phyloP scores from a whole-genome alignment of 2,329 filamentous ascomycete genomes.

The Cladosporium sp. region DNA sequence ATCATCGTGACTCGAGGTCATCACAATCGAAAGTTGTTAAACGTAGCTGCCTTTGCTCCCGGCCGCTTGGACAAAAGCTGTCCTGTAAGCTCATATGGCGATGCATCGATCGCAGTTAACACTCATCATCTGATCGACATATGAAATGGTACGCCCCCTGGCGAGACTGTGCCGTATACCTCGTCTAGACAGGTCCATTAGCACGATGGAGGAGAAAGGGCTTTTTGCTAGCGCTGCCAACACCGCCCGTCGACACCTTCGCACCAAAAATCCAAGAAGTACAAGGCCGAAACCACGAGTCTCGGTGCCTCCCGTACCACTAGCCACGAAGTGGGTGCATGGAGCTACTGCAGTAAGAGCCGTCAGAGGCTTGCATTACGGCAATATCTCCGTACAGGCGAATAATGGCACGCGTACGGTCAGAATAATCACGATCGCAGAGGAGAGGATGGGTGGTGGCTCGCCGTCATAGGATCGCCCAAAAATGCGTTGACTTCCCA shows the following conservation, averaged over 20 bases:
- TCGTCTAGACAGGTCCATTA: neutral
- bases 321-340: conserved; percentile 4
- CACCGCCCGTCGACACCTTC: neutral
- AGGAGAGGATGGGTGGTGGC: neutral
- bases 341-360: conserved; percentile 10
- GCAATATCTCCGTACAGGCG: conserved; percentile 1
- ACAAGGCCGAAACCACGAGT: conserved; percentile 6
- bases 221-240: conserved; percentile 8
- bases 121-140: no score
- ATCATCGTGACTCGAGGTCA: no score
- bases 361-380: conserved; percentile 9
- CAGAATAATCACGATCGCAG: neutral
- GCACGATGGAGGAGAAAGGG: neutral
- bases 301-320: conserved; percentile 8
- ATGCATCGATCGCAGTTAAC: no score
- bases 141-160: no score
- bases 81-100: no score
- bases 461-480: neutral
- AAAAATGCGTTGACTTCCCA: neutral
- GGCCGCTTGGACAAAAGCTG: no score
- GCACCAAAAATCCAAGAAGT: neutral
- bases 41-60: no score
- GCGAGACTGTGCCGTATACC: no score
- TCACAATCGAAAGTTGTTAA: no score
- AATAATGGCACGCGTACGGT: neutral